Evolutionary conservation across 495 filamentous ascomycete genomes (phyloP).

Genomic region (Saxophila tyrrhenica): DNA sequence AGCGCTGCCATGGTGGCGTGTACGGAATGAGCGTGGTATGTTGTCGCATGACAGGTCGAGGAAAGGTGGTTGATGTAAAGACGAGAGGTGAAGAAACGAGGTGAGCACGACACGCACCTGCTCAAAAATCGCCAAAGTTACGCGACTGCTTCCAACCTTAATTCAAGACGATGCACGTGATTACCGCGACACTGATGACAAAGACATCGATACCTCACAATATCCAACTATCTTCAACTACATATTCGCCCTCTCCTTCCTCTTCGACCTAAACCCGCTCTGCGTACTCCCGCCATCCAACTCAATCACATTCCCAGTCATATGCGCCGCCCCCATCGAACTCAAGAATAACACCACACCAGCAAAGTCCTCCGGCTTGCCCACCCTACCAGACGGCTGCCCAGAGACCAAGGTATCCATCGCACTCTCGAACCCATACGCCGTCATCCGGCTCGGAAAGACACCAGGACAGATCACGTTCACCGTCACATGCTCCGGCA

Average conservation of each 20-base stretch:
- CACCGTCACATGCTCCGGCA: constrained; percentile 27
- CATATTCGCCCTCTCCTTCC: constrained; percentile 18
- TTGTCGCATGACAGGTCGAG: no score
- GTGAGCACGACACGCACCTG: no score
- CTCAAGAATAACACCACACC: constrained; percentile 26
- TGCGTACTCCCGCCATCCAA: constrained; percentile 28
- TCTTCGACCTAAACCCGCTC: constrained; percentile 23
- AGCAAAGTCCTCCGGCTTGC: constrained; percentile 28
- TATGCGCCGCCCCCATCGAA: constrained; percentile 23
- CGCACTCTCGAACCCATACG: constrained; percentile 24
- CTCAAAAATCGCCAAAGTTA: no score
- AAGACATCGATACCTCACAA: no score
- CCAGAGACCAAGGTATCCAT: constrained; percentile 24
- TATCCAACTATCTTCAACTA: not conserved
- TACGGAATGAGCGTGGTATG: not conserved
- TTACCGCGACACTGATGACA: no score
- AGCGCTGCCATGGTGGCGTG: not conserved
- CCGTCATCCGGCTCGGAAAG: constrained; percentile 29
- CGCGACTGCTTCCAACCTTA: no score
- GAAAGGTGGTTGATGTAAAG: no score
- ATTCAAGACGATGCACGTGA: no score
- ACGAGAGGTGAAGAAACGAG: no score
- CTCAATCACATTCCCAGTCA: constrained; percentile 29
- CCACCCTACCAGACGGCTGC: constrained; percentile 28
- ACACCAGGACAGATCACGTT: constrained; percentile 30